Conservation (phyloP, 495 filamentous ascomycete species). For the Clavariopsis aquatica region DNA sequence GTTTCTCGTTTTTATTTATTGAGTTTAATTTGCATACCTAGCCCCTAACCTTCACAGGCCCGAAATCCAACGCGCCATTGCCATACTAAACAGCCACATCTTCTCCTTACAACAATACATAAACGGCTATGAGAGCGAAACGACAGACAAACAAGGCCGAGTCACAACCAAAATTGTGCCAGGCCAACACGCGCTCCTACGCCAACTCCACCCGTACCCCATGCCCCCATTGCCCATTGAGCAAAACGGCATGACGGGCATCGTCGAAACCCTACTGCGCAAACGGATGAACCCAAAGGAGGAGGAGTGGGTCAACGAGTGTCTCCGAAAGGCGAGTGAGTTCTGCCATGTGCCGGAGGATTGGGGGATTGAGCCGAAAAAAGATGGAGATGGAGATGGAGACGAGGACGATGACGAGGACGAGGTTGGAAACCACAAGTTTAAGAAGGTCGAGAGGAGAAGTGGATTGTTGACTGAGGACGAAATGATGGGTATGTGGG, state of each 20-base stretch:
- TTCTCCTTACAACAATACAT: constrained; percentile 8
- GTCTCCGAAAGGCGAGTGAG: constrained; percentile 45
- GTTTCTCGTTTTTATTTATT: background rate
- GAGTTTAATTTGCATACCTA: background rate
- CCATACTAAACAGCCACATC: constrained; percentile 12
- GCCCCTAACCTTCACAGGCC: constrained; percentile 10
- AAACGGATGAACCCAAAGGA: constrained; percentile 79
- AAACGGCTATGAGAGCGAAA: background rate
- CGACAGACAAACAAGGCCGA: background rate
- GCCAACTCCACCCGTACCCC: constrained; percentile 17
- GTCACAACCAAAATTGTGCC: background rate
- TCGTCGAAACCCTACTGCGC: constrained; percentile 38
- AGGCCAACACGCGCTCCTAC: background rate
- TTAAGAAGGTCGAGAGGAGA: background rate
- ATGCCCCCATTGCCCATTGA: constrained; percentile 15
- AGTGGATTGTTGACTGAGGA: constrained; percentile 7
- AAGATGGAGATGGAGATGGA: constrained; percentile 20
- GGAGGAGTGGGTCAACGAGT: constrained; percentile 69
- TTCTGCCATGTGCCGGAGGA: constrained; percentile 21
- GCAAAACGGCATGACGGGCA: background rate
- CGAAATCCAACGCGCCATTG: constrained; percentile 8
- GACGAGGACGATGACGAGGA: constrained; percentile 38
- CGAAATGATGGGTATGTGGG: background rate
- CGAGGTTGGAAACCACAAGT: background rate
- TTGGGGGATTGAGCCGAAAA: constrained; percentile 13